Base-by-base conservation (phyloP, 352 stramenopile genomes). In the Lagenidium giganteum region DNA sequence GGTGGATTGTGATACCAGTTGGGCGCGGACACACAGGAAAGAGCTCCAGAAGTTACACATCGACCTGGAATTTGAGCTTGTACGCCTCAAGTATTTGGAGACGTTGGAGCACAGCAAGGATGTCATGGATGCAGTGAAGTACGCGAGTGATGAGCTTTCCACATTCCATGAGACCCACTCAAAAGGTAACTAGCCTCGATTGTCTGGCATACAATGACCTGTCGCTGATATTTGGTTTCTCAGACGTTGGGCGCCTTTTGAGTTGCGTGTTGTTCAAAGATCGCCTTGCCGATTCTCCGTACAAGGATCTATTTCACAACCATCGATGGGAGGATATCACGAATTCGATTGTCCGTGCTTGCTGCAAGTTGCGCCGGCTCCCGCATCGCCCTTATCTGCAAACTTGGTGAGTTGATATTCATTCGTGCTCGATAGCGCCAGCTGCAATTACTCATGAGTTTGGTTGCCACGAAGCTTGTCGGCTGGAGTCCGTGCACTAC, bases 251-350 rank as follows among this genome's bases (percentile, higher is more conserved):
- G 7, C 53, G 74, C 8, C 57, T 91, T 48, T 86, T 91, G 73
- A 82, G 77, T 26, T 86, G 74, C 37, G 48, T 89, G 14, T 49
- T 91, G 29, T 90, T 76, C 47, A 82, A 83, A 36, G 67, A 74
- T 18, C 67, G 65, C 22, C 39, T 90, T 31, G 60, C 73, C 11
- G 67, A 77, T 29, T 88, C 75, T 0, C 77, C 79, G 4, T 91
- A 91, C 53, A 77, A 78, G 31, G 73, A 76, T 25, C 48, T 87
- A 0, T 83, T 87, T 17, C 58, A 64, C 14, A 52, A 54, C 12
- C 51, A 75, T 35, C 62, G 71, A 18, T 91, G 79, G 79, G 54
- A 74, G 21, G 61, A 77, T 38, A 78, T 83, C 46, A 41, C 67
- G 20, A 69, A 87, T 27, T 57, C 77, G 4, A 53, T 91, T 8